These are phyloP conservation scores for Exidia glandulosa DNA, from an alignment of 768 basidiomycete genomes.

Conservation along the genomic window DNA sequence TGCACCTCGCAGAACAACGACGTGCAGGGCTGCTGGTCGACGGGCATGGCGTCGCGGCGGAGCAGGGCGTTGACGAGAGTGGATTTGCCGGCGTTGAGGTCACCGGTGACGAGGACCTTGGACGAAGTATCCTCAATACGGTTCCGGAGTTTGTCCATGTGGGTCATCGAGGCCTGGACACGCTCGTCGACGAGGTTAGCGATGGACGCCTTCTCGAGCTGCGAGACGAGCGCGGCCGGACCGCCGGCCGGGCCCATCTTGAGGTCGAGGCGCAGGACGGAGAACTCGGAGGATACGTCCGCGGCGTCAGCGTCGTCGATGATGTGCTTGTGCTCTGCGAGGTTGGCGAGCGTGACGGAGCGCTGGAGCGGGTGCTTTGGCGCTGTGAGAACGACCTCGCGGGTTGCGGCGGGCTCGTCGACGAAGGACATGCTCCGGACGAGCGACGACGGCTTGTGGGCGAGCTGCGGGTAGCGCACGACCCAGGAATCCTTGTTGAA, in stretches of 20 bases:
- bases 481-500: conserved; percentile 87
- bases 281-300: conserved; percentile 47
- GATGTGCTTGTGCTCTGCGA: conserved; percentile 35
- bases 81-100: conserved; percentile 96
- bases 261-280: conserved; percentile 85
- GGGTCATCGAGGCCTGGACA: conserved; percentile 57
- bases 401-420: conserved; percentile 62
- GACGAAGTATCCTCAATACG: conserved; percentile 88
- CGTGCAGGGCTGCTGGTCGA: conserved; percentile 97
- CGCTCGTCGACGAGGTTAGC: conserved; percentile 85
- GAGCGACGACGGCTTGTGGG: conserved; percentile 34
- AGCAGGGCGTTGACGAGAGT: conserved; percentile 96
- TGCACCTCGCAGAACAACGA: conserved; percentile 96
- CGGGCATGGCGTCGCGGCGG: conserved; percentile 83
- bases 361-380: conserved; percentile 39
- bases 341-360: conserved; percentile 37
- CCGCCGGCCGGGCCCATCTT: conserved; percentile 70
- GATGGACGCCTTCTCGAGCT: conserved; percentile 87
- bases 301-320: conserved; percentile 27
- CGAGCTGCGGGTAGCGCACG: conserved; percentile 75
- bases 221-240: conserved; percentile 68
- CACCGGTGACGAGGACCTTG: conserved; percentile 95
- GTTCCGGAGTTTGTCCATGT: conserved; percentile 73
- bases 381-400: conserved; percentile 51
- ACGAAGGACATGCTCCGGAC: conserved; percentile 74